phyloP scores from a whole-genome alignment of 192 early-diverging fungal species.

The Thamnidium elegans region DNA sequence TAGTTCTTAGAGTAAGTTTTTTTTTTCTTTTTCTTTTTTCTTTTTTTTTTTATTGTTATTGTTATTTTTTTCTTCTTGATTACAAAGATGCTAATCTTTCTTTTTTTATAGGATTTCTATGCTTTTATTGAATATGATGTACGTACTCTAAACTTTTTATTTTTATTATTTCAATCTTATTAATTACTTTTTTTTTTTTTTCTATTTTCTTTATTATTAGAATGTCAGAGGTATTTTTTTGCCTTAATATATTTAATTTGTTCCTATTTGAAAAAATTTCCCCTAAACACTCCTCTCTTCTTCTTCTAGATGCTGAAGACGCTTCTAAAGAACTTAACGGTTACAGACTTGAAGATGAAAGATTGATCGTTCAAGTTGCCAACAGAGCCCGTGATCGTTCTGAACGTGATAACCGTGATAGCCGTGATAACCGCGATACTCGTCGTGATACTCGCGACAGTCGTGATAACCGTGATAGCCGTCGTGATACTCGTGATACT shows the following conservation, averaged over 20 bases:
- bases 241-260: background rate
- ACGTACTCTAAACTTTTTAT: slow-evolving; percentile 1
- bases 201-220: slow-evolving; percentile 4
- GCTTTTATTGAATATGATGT: slow-evolving; percentile 36
- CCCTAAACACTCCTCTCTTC: background rate
- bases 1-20: slow-evolving; percentile 22
- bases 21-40: background rate
- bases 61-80: background rate
- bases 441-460: background rate
- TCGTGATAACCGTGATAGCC: background rate
- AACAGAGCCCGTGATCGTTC: background rate
- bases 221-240: slow-evolving; percentile 12
- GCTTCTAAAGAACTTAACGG: slow-evolving; percentile 28
- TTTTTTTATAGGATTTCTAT: slow-evolving; percentile 21
- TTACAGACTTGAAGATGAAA: slow-evolving; percentile 29
- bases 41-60: background rate
- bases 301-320: slow-evolving; percentile 34
- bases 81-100: background rate
- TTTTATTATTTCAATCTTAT: background rate
- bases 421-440: background rate
- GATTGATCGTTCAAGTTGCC: slow-evolving; percentile 23
- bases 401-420: background rate
- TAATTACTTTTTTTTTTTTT: background rate
- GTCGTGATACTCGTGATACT: background rate
- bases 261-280: too few relatives aligned